Evolutionary conservation across 768 basidiomycete genomes (phyloP), one percentile per base, ranked within the genome.

Genomic region (Mycena epipterygia): DNA sequence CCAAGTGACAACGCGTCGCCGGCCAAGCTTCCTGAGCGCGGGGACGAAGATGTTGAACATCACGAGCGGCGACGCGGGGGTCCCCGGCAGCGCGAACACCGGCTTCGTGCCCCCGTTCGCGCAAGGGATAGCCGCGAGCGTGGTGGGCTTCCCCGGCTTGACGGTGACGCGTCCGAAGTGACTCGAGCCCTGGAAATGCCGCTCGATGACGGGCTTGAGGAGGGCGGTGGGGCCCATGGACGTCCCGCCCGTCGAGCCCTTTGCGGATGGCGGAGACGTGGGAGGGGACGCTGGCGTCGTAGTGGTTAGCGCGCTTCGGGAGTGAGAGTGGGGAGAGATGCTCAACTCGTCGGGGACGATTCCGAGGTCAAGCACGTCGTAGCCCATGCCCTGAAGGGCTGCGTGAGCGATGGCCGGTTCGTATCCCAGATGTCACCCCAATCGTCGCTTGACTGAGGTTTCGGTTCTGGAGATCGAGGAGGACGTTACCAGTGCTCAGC

Each of bases 221-320:
- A 97, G 85, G 79, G 96, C 95, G 0, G 90, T 90, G 2, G 95
- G 88, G 0, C 95, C 95, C 95, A 97, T 97, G 2, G 94, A 95
- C 5, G 95, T 96, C 6, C 95, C 95, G 14, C 95, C 95, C 2
- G 95, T 97, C 0, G 94, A 93, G 82, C 0, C 91, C 95, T 33
- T 79, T 80, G 68, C 79, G 75, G 55, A 97, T 85, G 3, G 88
- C 88, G 13, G 78, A 77, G 25, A 90, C 84, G 74, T 94, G 93
- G 3, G 87, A 83, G 6, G 84, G 77, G 62, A 92, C n/a, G n/a
- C n/a, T n/a, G n/a, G n/a, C n/a, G n/a, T n/a, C n/a, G n/a, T n/a
- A n/a, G n/a, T n/a, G n/a, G n/a, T n/a, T n/a, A n/a, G n/a, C n/a
- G n/a, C n/a, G n/a, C n/a, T n/a, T n/a, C n/a, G n/a, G n/a, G 81